phyloP scores from a whole-genome alignment of 2,329 filamentous ascomycete genomes.

The Calonectria pseudoturangicola region DNA sequence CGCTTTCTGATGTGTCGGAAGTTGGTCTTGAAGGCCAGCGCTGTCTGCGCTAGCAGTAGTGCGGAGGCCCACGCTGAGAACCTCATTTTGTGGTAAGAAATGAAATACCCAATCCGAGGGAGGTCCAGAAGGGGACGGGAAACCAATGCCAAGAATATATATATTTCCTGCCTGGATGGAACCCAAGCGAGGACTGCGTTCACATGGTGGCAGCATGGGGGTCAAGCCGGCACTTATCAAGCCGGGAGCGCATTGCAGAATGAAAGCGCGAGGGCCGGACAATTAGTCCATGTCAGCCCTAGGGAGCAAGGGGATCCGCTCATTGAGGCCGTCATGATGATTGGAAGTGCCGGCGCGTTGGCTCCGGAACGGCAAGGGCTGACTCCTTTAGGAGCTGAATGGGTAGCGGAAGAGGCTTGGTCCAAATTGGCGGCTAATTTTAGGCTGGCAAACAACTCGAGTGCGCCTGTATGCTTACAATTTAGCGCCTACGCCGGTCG shows the following conservation, averaged over 20 bases:
- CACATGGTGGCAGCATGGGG: not conserved
- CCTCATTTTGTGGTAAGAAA: conserved; percentile 21
- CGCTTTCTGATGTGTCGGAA: conserved; percentile 18
- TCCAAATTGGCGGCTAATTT: conserved; percentile 12
- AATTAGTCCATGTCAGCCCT: conserved; percentile 12
- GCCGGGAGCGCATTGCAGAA: not conserved
- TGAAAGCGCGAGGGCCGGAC: not conserved
- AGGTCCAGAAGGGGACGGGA: too few relatives aligned
- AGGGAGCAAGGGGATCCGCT: not conserved
- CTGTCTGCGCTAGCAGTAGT: conserved; percentile 27
- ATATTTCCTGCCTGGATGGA: not conserved
- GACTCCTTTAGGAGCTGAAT: not conserved
- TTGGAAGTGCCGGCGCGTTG: not conserved
- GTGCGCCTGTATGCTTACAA: not conserved
- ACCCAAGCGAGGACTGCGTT: not conserved
- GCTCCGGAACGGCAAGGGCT: not conserved
- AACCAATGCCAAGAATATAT: too few relatives aligned
- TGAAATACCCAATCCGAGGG: not conserved
- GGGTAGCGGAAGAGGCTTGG: conserved; percentile 7
- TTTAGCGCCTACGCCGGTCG: not conserved
- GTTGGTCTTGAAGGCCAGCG: conserved; percentile 28
- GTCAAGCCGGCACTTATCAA: conserved; percentile 4
- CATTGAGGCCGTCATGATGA: not conserved
- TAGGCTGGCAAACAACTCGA: not conserved
- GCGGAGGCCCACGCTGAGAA: conserved; percentile 23